These are phyloP conservation scores for Lentinula edodes DNA, from an alignment of 768 basidiomycete genomes.

Conservation along the genomic window DNA sequence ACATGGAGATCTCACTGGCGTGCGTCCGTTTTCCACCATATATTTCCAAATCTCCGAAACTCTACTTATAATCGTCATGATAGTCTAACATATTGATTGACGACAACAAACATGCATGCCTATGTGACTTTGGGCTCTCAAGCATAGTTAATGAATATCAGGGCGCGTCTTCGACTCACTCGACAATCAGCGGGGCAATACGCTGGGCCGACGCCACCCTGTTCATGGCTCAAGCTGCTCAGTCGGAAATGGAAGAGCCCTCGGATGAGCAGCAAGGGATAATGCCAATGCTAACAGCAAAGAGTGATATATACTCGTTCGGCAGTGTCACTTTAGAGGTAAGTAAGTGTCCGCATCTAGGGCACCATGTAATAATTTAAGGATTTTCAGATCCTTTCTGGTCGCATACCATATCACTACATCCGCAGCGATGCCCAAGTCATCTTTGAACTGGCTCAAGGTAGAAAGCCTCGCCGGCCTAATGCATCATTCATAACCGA, in stretches of 20 bases:
- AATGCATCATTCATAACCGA: constrained; percentile 30
- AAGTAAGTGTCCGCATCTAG: constrained; percentile 13
- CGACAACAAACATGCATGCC: constrained; percentile 31
- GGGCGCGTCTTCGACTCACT: constrained; percentile 23
- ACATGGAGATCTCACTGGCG: constrained; percentile 39
- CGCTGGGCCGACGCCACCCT: constrained; percentile 43
- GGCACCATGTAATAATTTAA: not conserved
- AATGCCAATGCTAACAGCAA: constrained; percentile 18
- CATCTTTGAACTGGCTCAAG: constrained; percentile 35
- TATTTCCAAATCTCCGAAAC: not conserved
- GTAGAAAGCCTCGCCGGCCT: constrained; percentile 34
- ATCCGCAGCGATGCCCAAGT: constrained; percentile 31
- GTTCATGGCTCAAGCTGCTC: constrained; percentile 17
- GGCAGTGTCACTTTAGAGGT: constrained; percentile 42
- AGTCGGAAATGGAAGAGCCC: constrained; percentile 9
- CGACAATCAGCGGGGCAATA: constrained; percentile 37
- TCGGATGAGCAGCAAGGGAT: constrained; percentile 15
- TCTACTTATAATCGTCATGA: too few relatives aligned
- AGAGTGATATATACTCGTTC: constrained; percentile 42
- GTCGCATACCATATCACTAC: constrained; percentile 37
- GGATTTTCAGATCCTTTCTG: constrained; percentile 21
- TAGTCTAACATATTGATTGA: constrained; percentile 45
- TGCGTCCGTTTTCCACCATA: constrained; percentile 14
- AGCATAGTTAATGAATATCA: constrained; percentile 29
- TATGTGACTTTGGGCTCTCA: constrained; percentile 45